phyloP scores from a whole-genome alignment of 2,329 filamentous ascomycete species.

The Colletotrichum kahawae region DNA sequence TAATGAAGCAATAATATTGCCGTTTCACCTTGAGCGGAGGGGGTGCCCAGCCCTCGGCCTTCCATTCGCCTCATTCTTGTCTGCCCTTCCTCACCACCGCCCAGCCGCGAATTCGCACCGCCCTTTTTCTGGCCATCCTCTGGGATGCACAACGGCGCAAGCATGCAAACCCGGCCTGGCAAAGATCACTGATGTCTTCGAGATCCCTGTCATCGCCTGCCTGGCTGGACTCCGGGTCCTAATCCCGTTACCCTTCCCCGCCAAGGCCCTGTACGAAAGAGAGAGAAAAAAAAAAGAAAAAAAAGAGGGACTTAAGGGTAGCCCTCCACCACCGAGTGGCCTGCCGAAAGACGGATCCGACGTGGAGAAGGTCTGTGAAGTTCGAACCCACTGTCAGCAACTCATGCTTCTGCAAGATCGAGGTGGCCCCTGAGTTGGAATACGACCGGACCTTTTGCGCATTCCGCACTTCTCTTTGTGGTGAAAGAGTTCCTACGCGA shows the following conservation, averaged over 20 bases:
- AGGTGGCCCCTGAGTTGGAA: background rate
- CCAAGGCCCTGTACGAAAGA: slow-evolving; percentile 14
- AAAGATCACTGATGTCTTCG: slow-evolving; percentile 2
- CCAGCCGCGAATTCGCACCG: background rate
- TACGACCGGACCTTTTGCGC: background rate
- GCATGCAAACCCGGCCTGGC: background rate
- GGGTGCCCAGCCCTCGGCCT: background rate
- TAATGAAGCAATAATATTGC: slow-evolving; percentile 12
- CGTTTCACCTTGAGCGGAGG: slow-evolving; percentile 14
- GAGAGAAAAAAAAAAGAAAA: background rate
- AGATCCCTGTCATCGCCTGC: slow-evolving; percentile 9
- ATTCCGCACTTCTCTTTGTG: background rate
- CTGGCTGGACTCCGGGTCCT: background rate
- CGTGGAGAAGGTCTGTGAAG: slow-evolving; percentile 1
- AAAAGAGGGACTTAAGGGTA: slow-evolving; percentile 19
- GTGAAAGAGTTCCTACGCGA: background rate
- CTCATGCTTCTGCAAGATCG: background rate
- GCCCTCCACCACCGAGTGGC: background rate
- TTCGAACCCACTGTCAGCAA: slow-evolving; percentile 1
- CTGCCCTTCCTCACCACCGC: background rate
- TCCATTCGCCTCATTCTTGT: slow-evolving; percentile 7
- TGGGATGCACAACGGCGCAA: background rate
- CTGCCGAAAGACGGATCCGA: slow-evolving; percentile 10
- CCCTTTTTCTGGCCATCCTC: background rate
- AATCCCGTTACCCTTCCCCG: slow-evolving; percentile 4